Conservation (phyloP, 805 yeast genomes). For the Saccharomycopsis oosterbeekiorum region DNA sequence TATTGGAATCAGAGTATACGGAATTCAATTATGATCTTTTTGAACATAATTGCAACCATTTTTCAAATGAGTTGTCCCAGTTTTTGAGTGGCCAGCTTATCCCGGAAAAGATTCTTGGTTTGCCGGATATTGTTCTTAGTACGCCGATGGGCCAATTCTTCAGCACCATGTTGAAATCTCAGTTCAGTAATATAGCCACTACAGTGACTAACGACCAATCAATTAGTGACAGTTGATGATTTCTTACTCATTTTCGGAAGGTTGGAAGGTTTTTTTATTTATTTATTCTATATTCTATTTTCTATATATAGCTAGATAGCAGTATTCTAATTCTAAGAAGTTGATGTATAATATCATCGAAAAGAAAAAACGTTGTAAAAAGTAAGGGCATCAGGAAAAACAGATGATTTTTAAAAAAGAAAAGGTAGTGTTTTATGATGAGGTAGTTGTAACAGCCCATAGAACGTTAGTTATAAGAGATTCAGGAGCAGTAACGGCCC, state of each 20-base stretch:
- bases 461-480: not conserved
- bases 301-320: not conserved
- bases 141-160: constrained; percentile 45
- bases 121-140: constrained; percentile 42
- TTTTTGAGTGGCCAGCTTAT: constrained; percentile 47
- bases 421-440: not conserved
- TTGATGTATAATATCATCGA: not conserved
- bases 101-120: constrained; percentile 40
- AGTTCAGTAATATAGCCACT: constrained; percentile 18
- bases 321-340: not conserved
- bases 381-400: no score
- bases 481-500: constrained; percentile 7
- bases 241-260: not conserved
- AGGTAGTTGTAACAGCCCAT: not conserved
- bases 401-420: not conserved
- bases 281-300: not conserved
- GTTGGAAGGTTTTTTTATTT: not conserved
- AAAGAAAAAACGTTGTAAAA: no score
- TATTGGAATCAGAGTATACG: constrained; percentile 36
- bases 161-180: constrained; percentile 26
- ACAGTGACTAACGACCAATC: constrained; percentile 14
- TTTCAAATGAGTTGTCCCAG: constrained; percentile 46
- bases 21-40: constrained; percentile 46
- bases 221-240: not conserved
- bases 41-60: constrained; percentile 60